A percentile compares a stretch with the other conserved stretches of the same genome.
phyloP scores from a whole-genome alignment of 2,329 filamentous ascomycete genomes.

The Hypoxylon sp. region DNA sequence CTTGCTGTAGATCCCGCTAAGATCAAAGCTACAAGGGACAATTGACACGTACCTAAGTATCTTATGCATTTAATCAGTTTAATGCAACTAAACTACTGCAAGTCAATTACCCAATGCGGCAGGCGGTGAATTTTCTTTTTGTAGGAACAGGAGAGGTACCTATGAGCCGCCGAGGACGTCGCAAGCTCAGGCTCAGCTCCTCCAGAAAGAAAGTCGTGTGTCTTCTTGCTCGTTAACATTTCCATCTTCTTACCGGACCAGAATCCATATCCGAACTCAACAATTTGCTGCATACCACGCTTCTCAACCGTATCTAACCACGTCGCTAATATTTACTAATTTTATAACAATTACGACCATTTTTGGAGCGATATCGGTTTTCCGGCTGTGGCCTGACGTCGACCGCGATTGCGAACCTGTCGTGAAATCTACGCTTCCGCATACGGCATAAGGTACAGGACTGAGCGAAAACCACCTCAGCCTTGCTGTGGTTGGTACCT shows the following conservation, averaged over 20 bases:
- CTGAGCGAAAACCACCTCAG: too few species aligned
- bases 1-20: conserved; percentile 35
- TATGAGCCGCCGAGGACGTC: conserved; percentile 30
- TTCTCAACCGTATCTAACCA: too few species aligned
- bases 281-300: too few species aligned
- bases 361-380: neutral
- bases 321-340: neutral
- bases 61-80: too few species aligned
- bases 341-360: neutral
- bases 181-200: too few species aligned
- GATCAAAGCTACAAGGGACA: conserved; percentile 20
- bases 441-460: neutral
- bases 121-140: conserved; percentile 34
- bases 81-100: too few species aligned
- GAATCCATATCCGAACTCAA: too few species aligned
- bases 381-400: neutral
- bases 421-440: neutral
- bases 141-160: conserved; percentile 10
- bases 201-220: conserved; percentile 1
- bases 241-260: too few species aligned
- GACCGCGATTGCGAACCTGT: neutral
- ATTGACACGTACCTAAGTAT: conserved; percentile 5
- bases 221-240: too few species aligned
- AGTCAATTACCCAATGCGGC: conserved; percentile 26
- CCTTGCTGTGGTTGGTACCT: conserved; percentile 10